Percentiles rank a stretch among this genome's conserved stretches.
Conservation (phyloP, 2,329 filamentous ascomycete genomes). For the Xylaria sp. region DNA sequence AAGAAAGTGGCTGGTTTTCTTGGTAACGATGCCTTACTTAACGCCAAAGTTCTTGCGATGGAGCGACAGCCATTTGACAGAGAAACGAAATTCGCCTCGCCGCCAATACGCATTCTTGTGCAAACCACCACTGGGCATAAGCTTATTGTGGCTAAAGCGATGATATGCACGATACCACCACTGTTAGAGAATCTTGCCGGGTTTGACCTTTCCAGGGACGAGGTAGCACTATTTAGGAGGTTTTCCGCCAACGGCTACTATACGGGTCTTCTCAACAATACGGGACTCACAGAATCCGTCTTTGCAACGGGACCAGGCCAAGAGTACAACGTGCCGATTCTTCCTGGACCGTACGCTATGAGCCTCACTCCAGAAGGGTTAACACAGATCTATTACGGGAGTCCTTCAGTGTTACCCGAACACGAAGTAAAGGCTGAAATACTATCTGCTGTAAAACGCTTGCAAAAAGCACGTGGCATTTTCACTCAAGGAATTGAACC, state of each 20-base stretch:
- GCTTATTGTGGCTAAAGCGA: slow-evolving; percentile 53
- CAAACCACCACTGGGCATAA: slow-evolving; percentile 48
- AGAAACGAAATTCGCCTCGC: not conserved
- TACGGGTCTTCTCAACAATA: slow-evolving; percentile 51
- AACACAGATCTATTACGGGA: no score
- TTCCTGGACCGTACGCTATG: no score
- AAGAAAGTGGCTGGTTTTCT: slow-evolving; percentile 26
- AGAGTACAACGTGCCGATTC: no score
- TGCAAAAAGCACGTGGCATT: no score
- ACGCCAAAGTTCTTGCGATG: slow-evolving; percentile 27
- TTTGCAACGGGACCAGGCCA: no score
- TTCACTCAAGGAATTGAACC: no score
- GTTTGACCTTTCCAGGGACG: slow-evolving; percentile 52
- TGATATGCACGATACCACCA: slow-evolving; percentile 58
- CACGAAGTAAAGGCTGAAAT: no score
- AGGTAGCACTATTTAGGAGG: slow-evolving; percentile 53
- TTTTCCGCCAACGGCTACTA: slow-evolving; percentile 43
- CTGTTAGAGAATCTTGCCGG: slow-evolving; percentile 49
- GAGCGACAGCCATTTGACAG: no score
- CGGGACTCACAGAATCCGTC: not conserved
- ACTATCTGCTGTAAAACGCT: no score
- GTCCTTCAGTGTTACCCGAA: no score
- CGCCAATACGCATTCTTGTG: slow-evolving; percentile 47
- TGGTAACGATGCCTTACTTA: slow-evolving; percentile 26
- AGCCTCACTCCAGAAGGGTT: no score